Evolutionary conservation across 2,329 filamentous ascomycete genomes (phyloP).

Genomic region (Fusarium papillatum): DNA sequence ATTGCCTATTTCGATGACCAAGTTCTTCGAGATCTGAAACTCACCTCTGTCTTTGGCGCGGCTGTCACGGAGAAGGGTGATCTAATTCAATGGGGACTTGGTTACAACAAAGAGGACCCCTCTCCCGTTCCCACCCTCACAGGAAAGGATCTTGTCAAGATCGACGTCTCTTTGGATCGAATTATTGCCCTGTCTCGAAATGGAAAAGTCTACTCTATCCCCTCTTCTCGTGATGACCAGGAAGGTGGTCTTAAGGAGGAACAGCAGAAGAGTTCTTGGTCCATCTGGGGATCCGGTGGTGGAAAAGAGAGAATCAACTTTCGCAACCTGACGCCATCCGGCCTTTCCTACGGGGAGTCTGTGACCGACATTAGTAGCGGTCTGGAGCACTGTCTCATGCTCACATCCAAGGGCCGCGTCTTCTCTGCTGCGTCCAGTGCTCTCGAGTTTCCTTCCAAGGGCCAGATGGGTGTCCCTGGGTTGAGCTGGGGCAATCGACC

Average conservation of each 20-base stretch:
- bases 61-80: slow-evolving; percentile 92
- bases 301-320: slow-evolving; percentile 71
- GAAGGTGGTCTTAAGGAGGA: slow-evolving; percentile 70
- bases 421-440: slow-evolving; percentile 90
- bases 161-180: slow-evolving; percentile 85
- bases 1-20: slow-evolving; percentile 88
- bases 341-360: slow-evolving; percentile 77
- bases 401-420: slow-evolving; percentile 87
- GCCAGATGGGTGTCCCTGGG: slow-evolving; percentile 90
- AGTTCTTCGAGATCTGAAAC: slow-evolving; percentile 87
- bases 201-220: slow-evolving; percentile 88
- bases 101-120: slow-evolving; percentile 74
- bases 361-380: slow-evolving; percentile 83
- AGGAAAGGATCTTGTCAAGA: slow-evolving; percentile 84
- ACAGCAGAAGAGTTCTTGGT: slow-evolving; percentile 74
- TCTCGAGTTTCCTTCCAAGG: slow-evolving; percentile 82
- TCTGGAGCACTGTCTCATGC: slow-evolving; percentile 86
- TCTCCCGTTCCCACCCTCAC: slow-evolving; percentile 79
- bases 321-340: slow-evolving; percentile 76
- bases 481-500: slow-evolving; percentile 86
- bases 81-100: slow-evolving; percentile 91
- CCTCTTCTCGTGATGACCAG: slow-evolving; percentile 82
- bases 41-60: slow-evolving; percentile 85
- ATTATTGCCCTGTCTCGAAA: slow-evolving; percentile 82
- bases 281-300: slow-evolving; percentile 71